These are phyloP conservation scores for Gastrodia elata DNA, from an alignment of 106 monocot genomes.

Conservation along the genomic window DNA sequence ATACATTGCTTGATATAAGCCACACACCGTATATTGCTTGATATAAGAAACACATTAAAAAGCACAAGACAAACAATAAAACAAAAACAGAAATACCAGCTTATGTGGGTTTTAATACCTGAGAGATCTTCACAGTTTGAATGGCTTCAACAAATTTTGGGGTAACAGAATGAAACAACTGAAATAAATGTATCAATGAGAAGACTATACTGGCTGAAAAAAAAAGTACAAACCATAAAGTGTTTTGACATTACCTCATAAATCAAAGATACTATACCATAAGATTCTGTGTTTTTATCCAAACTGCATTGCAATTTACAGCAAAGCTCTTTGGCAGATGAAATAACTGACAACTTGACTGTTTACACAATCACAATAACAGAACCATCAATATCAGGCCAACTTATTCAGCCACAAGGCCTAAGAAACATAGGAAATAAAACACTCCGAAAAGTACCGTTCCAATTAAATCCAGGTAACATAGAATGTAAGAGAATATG, in stretches of 20 bases:
- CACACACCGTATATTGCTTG: no score
- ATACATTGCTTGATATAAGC: no score
- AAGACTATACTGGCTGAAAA: background rate
- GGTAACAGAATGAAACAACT: constrained; percentile 47
- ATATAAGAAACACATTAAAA: background rate
- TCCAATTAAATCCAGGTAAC: constrained; percentile 62
- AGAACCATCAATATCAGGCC: background rate
- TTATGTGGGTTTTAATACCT: constrained; percentile 29
- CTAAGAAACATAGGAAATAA: background rate
- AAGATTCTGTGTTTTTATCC: constrained; percentile 12
- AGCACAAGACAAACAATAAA: background rate
- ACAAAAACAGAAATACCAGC: background rate
- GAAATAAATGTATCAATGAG: constrained; percentile 10
- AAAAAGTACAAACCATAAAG: background rate
- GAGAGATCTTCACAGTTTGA: constrained; percentile 54
- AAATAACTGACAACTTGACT: constrained; percentile 69
- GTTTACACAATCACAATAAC: constrained; percentile 6
- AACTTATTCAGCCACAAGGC: background rate
- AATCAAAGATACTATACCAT: constrained; percentile 24
- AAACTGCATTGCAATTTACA: constrained; percentile 30
- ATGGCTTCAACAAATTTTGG: constrained; percentile 67
- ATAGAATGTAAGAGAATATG: constrained; percentile 42
- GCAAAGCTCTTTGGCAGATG: constrained; percentile 53
- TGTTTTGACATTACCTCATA: constrained; percentile 36
- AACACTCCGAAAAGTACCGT: constrained; percentile 28